Evolutionary conservation across 352 stramenopile species (phyloP).

Genomic region (Pythium vanterpoolii): DNA sequence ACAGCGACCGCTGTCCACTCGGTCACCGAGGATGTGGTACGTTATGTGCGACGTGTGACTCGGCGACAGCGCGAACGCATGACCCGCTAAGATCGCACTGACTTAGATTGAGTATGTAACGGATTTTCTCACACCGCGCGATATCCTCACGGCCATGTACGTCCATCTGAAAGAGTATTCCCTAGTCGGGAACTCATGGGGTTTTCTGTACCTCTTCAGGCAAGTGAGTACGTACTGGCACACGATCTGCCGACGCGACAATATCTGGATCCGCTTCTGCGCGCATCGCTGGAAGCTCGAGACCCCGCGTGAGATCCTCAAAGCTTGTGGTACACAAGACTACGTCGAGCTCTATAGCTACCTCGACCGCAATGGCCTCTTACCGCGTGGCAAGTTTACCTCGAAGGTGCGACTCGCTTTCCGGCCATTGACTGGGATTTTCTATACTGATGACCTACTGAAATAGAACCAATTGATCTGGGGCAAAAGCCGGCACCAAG

Average conservation of each 20-base stretch:
- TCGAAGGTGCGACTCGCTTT: conserved; percentile 34
- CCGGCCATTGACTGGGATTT: neutral
- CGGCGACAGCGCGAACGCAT: neutral
- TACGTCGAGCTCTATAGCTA: conserved; percentile 64
- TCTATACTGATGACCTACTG: neutral
- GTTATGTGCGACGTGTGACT: conserved; percentile 29
- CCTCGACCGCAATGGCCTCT: conserved; percentile 47
- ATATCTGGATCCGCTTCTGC: conserved; percentile 51
- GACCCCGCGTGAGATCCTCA: conserved; percentile 38
- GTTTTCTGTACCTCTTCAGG: conserved; percentile 19
- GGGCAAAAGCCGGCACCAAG: conserved; percentile 58
- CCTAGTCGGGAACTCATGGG: neutral
- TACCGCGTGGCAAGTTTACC: conserved; percentile 64
- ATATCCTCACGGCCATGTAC: conserved; percentile 50
- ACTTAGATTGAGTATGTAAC: conserved; percentile 48
- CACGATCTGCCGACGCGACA: conserved; percentile 39
- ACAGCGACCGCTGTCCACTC: neutral
- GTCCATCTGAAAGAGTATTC: conserved; percentile 2
- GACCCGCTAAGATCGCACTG: conserved; percentile 18
- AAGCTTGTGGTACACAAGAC: conserved; percentile 40
- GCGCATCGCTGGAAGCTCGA: conserved; percentile 47
- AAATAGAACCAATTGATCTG: conserved; percentile 57
- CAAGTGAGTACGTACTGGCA: conserved; percentile 57
- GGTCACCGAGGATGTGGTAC: conserved; percentile 46
- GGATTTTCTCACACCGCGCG: conserved; percentile 45